phyloP scores from a whole-genome alignment of 106 monocot species.

The Agapanthus africanus region DNA sequence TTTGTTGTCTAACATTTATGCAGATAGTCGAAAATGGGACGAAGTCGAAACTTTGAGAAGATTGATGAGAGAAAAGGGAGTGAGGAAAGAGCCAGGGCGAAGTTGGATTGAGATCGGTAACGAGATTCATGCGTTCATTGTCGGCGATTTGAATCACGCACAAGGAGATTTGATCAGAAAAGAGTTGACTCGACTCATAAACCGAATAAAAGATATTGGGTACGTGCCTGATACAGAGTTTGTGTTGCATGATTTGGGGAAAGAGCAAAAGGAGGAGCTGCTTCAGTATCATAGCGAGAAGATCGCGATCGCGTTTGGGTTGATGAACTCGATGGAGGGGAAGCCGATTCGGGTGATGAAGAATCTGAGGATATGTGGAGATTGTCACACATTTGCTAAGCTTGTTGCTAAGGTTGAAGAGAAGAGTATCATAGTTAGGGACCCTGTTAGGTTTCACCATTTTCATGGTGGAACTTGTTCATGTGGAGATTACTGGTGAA shows the following conservation, averaged over 20 bases:
- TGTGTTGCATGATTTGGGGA: conserved; percentile 52
- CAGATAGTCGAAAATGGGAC: conserved; percentile 42
- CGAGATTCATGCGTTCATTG: conserved; percentile 47
- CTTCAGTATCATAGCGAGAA: conserved; percentile 53
- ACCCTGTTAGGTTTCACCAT: conserved; percentile 57
- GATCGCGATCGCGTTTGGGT: conserved; percentile 48
- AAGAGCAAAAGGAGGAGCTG: conserved; percentile 45
- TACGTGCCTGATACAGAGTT: conserved; percentile 44
- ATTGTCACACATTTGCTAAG: conserved; percentile 62
- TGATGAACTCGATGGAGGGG: conserved; percentile 35
- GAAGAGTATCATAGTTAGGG: conserved; percentile 43
- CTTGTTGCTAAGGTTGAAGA: conserved; percentile 31
- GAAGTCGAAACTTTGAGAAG: conserved; percentile 46
- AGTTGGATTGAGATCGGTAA: conserved; percentile 68
- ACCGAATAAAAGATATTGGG: conserved; percentile 24
- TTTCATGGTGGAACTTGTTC: conserved; percentile 48
- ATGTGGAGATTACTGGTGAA: conserved; percentile 67
- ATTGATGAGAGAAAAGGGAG: conserved; percentile 39
- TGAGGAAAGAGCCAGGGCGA: conserved; percentile 69
- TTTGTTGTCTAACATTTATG: conserved; percentile 60
- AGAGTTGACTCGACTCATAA: conserved; percentile 40
- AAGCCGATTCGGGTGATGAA: conserved; percentile 56
- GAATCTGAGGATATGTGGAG: conserved; percentile 62
- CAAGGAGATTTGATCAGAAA: conserved; percentile 21
- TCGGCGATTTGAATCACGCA: conserved; percentile 53